Evolutionary conservation across 2,329 filamentous ascomycete species (phyloP).

Genomic region (Talaromyces rugulosus): DNA sequence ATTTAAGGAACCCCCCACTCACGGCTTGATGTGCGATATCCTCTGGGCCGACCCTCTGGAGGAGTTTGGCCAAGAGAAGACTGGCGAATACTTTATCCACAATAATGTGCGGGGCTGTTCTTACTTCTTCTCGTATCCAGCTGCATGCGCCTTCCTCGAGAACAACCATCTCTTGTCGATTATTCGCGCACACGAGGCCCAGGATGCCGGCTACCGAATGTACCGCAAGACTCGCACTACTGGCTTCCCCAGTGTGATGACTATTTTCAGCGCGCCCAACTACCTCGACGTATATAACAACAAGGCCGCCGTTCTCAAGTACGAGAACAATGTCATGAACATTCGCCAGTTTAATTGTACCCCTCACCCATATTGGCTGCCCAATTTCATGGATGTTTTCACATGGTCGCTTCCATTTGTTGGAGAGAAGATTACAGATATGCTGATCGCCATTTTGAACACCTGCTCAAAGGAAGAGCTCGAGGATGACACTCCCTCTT

Average conservation of each 20-base stretch:
- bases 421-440: conserved; percentile 98
- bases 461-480: conserved; percentile 99
- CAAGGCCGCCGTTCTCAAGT: conserved; percentile 97
- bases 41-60: conserved; percentile 97
- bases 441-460: conserved; percentile 97
- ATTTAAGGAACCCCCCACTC: conserved; percentile 94
- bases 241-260: conserved; percentile 99
- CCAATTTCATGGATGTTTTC: conserved; percentile 99
- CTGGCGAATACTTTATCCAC: conserved; percentile 93
- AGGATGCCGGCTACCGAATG: conserved; percentile 98
- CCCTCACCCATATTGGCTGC: conserved; percentile 97
- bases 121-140: conserved; percentile 98
- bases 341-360: conserved; percentile 99
- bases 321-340: conserved; percentile 99
- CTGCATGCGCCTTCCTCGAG: conserved; percentile 93
- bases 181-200: conserved; percentile 95
- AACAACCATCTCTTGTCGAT: conserved; percentile 98
- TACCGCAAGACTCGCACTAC: conserved; percentile 98
- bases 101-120: conserved; percentile 98
- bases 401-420: conserved; percentile 99
- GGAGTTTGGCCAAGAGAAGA: conserved; percentile 98
- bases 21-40: conserved; percentile 98
- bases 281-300: conserved; percentile 99
- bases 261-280: conserved; percentile 98
- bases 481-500: conserved; percentile 77